Evolutionary conservation across 2,329 filamentous ascomycete species (phyloP).

Genomic region (Penicillium glabrum): DNA sequence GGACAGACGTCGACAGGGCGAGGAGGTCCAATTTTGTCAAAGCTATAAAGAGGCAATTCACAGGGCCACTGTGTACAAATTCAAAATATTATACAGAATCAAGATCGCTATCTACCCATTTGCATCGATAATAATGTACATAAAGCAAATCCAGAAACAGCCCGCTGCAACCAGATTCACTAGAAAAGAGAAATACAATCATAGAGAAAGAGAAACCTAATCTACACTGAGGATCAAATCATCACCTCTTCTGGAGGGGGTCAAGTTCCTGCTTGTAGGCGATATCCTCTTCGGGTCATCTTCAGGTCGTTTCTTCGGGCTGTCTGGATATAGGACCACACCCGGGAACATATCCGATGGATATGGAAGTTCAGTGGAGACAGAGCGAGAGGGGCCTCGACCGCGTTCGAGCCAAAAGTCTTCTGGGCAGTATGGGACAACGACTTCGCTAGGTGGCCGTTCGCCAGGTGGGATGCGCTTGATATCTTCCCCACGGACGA

Average conservation of each 20-base stretch:
- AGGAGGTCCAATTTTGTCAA: too few species aligned
- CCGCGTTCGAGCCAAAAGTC: conserved; percentile 29
- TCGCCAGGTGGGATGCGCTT: conserved; percentile 32
- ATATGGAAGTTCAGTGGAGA: conserved; percentile 15
- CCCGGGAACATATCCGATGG: conserved; percentile 17
- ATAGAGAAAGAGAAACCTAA: background rate
- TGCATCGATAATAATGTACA: conserved; percentile 2
- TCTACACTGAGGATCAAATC: conserved; percentile 36
- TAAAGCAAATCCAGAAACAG: background rate
- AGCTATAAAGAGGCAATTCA: too few species aligned
- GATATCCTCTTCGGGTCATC: conserved; percentile 10
- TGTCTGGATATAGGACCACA: conserved; percentile 17
- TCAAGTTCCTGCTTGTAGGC: conserved; percentile 30
- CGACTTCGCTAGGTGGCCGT: conserved; percentile 23
- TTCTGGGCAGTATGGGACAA: conserved; percentile 29
- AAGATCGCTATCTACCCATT: background rate
- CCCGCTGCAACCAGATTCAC: background rate
- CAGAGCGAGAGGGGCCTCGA: background rate
- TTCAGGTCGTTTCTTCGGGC: conserved; percentile 21
- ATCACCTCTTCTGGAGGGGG: conserved; percentile 29
- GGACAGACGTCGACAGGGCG: too few species aligned
- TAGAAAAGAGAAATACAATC: background rate
- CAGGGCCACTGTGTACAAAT: background rate
- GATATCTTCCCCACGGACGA: conserved; percentile 33
- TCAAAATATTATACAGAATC: background rate